Percentiles rank a stretch among this genome's conserved stretches.
phyloP scores from a whole-genome alignment of 257 asterid genomes.

The Voacanga thouarsii region DNA sequence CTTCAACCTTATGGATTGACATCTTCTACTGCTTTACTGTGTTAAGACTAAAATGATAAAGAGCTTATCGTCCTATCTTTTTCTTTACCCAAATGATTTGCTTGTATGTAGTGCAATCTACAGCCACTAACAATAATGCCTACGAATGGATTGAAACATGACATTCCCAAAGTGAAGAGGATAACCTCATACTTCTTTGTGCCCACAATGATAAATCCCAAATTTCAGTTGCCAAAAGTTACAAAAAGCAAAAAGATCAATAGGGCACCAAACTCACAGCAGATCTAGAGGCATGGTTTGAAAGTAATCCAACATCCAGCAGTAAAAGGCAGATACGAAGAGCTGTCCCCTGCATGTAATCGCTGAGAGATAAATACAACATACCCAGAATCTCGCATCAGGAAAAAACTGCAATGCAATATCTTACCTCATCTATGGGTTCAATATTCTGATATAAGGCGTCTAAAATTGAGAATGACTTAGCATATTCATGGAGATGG shows the following conservation, averaged over 20 bases:
- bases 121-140: not conserved
- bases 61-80: not conserved
- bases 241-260: slow-evolving; percentile 3
- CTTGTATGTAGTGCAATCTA: not conserved
- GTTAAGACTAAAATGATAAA: not conserved
- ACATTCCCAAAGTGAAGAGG: not conserved
- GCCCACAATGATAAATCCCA: not conserved
- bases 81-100: not conserved
- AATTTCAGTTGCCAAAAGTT: not conserved
- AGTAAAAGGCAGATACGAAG: slow-evolving; percentile 79
- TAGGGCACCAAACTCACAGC: slow-evolving; percentile 53
- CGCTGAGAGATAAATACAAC: slow-evolving; percentile 21
- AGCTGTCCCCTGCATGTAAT: slow-evolving; percentile 71
- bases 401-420: slow-evolving; percentile 1
- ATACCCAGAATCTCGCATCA: slow-evolving; percentile 3
- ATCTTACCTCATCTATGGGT: slow-evolving; percentile 81
- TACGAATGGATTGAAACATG: not conserved
- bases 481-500: slow-evolving; percentile 81
- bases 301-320: slow-evolving; percentile 79
- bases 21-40: not conserved
- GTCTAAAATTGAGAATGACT: slow-evolving; percentile 68
- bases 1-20: not conserved
- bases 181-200: not conserved
- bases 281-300: slow-evolving; percentile 63
- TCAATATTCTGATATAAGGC: slow-evolving; percentile 72